Conservation (phyloP, 352 stramenopile genomes). For the Globisporangium cederbergense region DNA sequence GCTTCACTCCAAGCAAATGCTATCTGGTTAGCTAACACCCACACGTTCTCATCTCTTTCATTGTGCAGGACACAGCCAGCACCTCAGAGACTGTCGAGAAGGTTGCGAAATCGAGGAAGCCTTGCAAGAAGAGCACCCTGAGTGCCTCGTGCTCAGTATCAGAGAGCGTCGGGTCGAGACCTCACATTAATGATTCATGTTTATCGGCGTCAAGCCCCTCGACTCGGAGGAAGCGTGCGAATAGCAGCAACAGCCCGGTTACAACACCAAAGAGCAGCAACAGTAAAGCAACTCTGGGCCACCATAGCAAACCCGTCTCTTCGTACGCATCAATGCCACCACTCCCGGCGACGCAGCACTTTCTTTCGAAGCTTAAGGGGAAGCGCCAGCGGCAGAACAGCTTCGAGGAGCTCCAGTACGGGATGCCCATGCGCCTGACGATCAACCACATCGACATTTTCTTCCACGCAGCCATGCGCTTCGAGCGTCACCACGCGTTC, state of each 20-base stretch:
- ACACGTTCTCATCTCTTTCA: neutral
- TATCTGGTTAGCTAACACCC: neutral
- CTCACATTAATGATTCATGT: neutral
- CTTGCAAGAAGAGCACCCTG: neutral
- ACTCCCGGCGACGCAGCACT: constrained; percentile 52
- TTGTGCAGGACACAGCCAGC: neutral
- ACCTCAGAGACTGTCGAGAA: neutral
- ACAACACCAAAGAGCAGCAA: neutral
- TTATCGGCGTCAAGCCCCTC: neutral
- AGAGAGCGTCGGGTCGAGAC: neutral
- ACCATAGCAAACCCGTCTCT: neutral
- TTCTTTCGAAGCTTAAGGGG: constrained; percentile 56
- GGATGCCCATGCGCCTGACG: constrained; percentile 49
- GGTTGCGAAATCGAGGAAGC: neutral
- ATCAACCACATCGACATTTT: constrained; percentile 57
- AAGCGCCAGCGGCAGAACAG: constrained; percentile 36
- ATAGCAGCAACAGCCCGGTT: neutral
- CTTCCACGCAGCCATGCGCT: constrained; percentile 41
- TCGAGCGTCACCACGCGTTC: constrained; percentile 51
- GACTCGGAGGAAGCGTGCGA: constrained; percentile 1
- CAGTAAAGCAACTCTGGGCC: neutral
- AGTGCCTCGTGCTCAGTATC: neutral
- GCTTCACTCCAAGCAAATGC: neutral
- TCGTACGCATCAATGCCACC: constrained; percentile 22
- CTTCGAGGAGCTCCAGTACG: constrained; percentile 43